Percentiles rank a stretch among this genome's conserved stretches.
phyloP scores from a whole-genome alignment of 2,329 filamentous ascomycete genomes.

The Botryotinia calthae region DNA sequence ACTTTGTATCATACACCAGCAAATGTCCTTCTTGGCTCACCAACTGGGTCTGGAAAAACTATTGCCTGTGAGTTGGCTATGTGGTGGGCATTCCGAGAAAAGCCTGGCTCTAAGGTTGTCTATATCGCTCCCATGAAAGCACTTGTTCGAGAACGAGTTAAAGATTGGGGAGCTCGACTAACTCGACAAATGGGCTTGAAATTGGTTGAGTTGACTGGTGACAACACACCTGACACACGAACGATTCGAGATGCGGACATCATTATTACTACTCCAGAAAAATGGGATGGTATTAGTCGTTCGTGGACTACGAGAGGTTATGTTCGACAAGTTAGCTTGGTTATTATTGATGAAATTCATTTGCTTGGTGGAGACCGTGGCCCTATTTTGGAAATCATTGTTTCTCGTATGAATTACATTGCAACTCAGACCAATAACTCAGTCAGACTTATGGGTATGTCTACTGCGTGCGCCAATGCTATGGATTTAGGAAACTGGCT shows the following conservation, averaged over 20 bases:
- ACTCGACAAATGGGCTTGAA: constrained; percentile 81
- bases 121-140: constrained; percentile 99
- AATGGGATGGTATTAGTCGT: constrained; percentile 99
- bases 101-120: constrained; percentile 92
- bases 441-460: constrained; percentile 95
- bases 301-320: constrained; percentile 98
- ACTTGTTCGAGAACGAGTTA: constrained; percentile 89
- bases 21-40: constrained; percentile 92
- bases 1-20: constrained; percentile 88
- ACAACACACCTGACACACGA: constrained; percentile 95
- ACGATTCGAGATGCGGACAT: constrained; percentile 96
- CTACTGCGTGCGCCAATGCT: constrained; percentile 94
- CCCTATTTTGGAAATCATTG: constrained; percentile 97
- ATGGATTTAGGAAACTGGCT: constrained; percentile 94
- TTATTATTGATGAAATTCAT: constrained; percentile 99
- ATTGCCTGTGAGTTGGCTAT: constrained; percentile 94
- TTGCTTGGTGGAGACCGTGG: constrained; percentile 93
- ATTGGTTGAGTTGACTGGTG: constrained; percentile 91
- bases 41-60: constrained; percentile 96
- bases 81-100: constrained; percentile 99
- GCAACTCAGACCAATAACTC: constrained; percentile 87
- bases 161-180: constrained; percentile 86
- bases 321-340: constrained; percentile 88
- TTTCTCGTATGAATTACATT: constrained; percentile 94
- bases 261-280: constrained; percentile 98